Base-by-base conservation (phyloP, 2,329 filamentous ascomycete species). In the Endothia cerciana region DNA sequence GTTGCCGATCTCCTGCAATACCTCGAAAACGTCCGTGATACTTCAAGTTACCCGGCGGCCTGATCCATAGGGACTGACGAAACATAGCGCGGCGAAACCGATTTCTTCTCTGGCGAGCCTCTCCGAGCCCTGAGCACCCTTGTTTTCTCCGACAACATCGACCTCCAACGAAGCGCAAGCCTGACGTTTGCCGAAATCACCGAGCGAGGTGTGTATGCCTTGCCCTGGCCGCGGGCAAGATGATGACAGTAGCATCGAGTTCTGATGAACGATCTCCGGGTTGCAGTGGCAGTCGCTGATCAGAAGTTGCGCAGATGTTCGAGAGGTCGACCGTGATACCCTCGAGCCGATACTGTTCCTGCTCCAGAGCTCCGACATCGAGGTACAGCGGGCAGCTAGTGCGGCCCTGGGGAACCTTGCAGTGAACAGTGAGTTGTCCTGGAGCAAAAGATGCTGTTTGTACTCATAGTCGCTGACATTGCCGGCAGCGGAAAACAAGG, bases 141-240 rank as follows among this genome's bases (percentile, higher is more conserved):
- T 33, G 95, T 99, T 65, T 99, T 97, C 78, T 99, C 95, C 65
- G 94, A 98, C 79, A 99, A 99, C 81, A 94, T 99, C 77, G 95
- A 99, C 77, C 85, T 99, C 62, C 95, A 99, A 81, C 88, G 95
- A 71, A 98, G 95, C 81, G 95, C 95, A 62, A 98, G 94, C 78
- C 87, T 99, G 78, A 99, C 95, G 2, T 99, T 99, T 84, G 95
- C 95, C 68, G 95, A 99, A 78, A 99, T 99, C 72, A 99, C 95
- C 47, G 95, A 99, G 80, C 83, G 94, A 92, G 94, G 95, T 97
- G 85, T 73, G 83, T 77, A 57, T 41, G n/a, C 40, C 22, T 22
- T 49, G 45, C 15, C 68, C 28, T 25, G 57, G 25, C n/a, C 49
- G 38, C 17, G 10, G 17, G 28, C n/a, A 57, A 25, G 36, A 33